Evolutionary conservation across 768 basidiomycete species (phyloP).

Genomic region (Mycena crocata): DNA sequence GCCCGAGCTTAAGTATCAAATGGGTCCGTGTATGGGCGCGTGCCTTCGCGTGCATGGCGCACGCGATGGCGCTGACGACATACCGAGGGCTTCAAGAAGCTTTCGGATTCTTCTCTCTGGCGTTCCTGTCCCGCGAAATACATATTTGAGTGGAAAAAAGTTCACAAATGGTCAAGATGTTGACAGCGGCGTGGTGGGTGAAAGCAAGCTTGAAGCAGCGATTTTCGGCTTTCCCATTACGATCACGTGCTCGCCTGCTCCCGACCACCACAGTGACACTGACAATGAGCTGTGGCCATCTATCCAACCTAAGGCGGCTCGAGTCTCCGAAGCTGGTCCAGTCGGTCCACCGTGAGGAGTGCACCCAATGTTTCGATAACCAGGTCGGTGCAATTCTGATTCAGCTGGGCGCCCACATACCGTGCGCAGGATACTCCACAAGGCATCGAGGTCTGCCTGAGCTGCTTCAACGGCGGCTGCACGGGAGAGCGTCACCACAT

Average conservation of each 20-base stretch:
- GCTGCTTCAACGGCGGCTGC: conserved; percentile 96
- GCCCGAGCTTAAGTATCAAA: too few relatives aligned
- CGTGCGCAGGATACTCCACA: conserved; percentile 68
- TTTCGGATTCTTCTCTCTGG: too few relatives aligned
- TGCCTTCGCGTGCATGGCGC: too few relatives aligned
- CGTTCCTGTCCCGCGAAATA: too few relatives aligned
- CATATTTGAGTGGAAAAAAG: background rate
- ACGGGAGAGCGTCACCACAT: conserved; percentile 78
- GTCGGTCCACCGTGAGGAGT: conserved; percentile 90
- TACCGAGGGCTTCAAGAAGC: too few relatives aligned
- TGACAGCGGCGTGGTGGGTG: too few relatives aligned
- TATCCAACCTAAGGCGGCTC: conserved; percentile 59
- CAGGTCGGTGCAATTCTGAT: conserved; percentile 64
- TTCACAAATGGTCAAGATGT: background rate
- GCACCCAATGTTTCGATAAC: conserved; percentile 96
- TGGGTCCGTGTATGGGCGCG: too few relatives aligned
- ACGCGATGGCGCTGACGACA: too few relatives aligned
- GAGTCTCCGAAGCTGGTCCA: conserved; percentile 72
- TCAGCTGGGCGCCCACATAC: conserved; percentile 4
- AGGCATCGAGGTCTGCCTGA: conserved; percentile 91
- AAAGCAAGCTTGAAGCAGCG: too few relatives aligned
- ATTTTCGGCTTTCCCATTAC: background rate
- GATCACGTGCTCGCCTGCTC: conserved; percentile 5
- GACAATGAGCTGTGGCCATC: conserved; percentile 67
- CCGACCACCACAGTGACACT: too few relatives aligned